Conservation (phyloP, 2,329 filamentous ascomycete species). For the Fusarium succisae region DNA sequence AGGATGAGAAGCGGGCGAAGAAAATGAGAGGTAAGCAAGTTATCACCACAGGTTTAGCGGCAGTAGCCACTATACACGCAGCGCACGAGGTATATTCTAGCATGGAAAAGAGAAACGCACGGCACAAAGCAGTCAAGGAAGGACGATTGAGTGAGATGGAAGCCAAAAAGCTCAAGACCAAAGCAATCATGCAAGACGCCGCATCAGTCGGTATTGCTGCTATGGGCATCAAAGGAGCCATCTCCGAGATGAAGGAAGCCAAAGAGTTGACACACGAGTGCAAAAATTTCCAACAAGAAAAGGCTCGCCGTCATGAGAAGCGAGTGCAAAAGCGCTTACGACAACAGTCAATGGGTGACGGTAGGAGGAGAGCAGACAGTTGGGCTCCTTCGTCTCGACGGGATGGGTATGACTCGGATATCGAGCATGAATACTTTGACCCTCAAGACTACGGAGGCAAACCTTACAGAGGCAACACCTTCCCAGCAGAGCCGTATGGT, state of each 20-base stretch:
- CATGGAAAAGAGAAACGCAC: conserved; percentile 64
- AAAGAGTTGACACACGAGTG: conserved; percentile 60
- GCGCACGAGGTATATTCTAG: conserved; percentile 67
- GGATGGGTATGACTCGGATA: conserved; percentile 51
- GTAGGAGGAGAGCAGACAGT: conserved; percentile 55
- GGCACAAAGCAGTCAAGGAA: conserved; percentile 63
- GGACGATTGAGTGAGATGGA: conserved; percentile 61
- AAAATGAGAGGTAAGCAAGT: conserved; percentile 72
- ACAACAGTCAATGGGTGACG: conserved; percentile 42
- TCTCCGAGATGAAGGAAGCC: conserved; percentile 66
- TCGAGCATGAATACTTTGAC: conserved; percentile 52
- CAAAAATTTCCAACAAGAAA: conserved; percentile 60
- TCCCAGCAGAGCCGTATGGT: conserved; percentile 29
- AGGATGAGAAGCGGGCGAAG: conserved; percentile 62
- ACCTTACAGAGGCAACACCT: conserved; percentile 29
- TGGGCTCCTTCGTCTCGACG: conserved; percentile 55
- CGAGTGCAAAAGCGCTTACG: conserved; percentile 52
- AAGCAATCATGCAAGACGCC: conserved; percentile 65
- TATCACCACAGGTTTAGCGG: conserved; percentile 64
- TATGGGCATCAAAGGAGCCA: conserved; percentile 65
- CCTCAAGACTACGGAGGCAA: conserved; percentile 57
- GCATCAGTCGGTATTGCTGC: conserved; percentile 68
- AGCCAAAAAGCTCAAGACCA: conserved; percentile 66
- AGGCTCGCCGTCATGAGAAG: conserved; percentile 58
- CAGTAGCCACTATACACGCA: conserved; percentile 69